Evolutionary conservation across 345 rosid genomes (phyloP).

Genomic region (Citrus inodora): DNA sequence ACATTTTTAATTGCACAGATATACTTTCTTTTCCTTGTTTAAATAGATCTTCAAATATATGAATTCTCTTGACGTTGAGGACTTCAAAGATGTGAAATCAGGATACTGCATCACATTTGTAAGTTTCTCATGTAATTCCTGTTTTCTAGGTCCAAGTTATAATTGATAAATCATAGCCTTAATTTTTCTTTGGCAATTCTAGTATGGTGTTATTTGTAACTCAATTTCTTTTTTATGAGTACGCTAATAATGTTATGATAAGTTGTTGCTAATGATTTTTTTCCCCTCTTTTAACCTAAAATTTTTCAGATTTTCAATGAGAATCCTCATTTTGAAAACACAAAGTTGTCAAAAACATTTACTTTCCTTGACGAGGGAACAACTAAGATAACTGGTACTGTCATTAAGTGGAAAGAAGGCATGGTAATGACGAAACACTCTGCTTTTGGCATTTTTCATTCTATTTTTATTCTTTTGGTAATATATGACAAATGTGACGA

Average conservation of each 20-base stretch:
- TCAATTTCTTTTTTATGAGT: not conserved
- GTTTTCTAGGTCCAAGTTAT: not conserved
- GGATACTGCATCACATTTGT: constrained; percentile 41
- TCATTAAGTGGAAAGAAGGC: constrained; percentile 41
- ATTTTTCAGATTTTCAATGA: constrained; percentile 26
- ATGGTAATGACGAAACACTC: constrained; percentile 24
- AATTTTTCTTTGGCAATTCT: not conserved
- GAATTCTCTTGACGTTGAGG: constrained; percentile 38
- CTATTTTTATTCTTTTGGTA: not conserved
- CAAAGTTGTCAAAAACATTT: constrained; percentile 33
- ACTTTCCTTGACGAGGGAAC: constrained; percentile 33
- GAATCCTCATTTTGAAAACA: constrained; percentile 37
- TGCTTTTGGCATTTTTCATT: not conserved
- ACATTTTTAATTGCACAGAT: not conserved
- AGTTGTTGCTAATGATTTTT: not conserved
- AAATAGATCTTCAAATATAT: constrained; percentile 34
- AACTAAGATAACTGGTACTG: constrained; percentile 26
- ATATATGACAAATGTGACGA: not conserved
- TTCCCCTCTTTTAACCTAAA: not conserved
- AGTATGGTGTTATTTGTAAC: not conserved
- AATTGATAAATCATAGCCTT: not conserved
- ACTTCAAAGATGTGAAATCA: constrained; percentile 38
- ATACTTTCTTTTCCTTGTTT: not conserved
- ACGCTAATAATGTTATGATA: not conserved
- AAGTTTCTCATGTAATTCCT: constrained; percentile 11